These are phyloP conservation scores for Wickerhamomyces alni DNA, from an alignment of 805 yeast species.

Conservation along the genomic window DNA sequence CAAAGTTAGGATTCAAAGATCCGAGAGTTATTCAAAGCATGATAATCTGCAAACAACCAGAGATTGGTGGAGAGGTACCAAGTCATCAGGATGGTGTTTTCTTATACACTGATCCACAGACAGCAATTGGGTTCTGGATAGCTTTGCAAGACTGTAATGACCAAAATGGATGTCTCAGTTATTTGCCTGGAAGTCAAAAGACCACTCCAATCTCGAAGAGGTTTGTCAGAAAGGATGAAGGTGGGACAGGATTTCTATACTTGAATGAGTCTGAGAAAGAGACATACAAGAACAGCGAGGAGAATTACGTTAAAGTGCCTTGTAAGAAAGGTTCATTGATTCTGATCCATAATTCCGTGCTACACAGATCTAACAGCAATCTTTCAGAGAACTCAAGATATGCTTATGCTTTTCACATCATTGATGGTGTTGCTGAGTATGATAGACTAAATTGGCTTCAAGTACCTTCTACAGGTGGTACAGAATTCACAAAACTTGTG, in stretches of 20 bases:
- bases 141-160: slow-evolving; percentile 69
- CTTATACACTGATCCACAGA: slow-evolving; percentile 62
- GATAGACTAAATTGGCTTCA: slow-evolving; percentile 74
- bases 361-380: slow-evolving; percentile 68
- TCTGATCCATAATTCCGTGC: slow-evolving; percentile 62
- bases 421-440: slow-evolving; percentile 59
- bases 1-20: slow-evolving; percentile 46
- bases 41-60: slow-evolving; percentile 76
- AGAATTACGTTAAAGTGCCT: slow-evolving; percentile 43
- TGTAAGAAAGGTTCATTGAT: slow-evolving; percentile 72
- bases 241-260: slow-evolving; percentile 51
- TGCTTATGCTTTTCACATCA: slow-evolving; percentile 76
- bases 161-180: slow-evolving; percentile 64
- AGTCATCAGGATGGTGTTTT: slow-evolving; percentile 74
- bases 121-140: slow-evolving; percentile 77
- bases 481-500: slow-evolving; percentile 45
- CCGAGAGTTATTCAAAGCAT: slow-evolving; percentile 74
- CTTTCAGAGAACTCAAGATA: slow-evolving; percentile 49
- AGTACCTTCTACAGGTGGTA: slow-evolving; percentile 65
- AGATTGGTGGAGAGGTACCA: slow-evolving; percentile 68
- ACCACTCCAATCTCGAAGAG: slow-evolving; percentile 49
- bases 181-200: slow-evolving; percentile 67
- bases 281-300: slow-evolving; percentile 22
- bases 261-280: slow-evolving; percentile 24
- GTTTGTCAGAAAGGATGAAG: slow-evolving; percentile 48